These are phyloP conservation scores for Ustilago trichophora DNA, from an alignment of 1,284 basidiomycete species.

Conservation along the genomic window DNA sequence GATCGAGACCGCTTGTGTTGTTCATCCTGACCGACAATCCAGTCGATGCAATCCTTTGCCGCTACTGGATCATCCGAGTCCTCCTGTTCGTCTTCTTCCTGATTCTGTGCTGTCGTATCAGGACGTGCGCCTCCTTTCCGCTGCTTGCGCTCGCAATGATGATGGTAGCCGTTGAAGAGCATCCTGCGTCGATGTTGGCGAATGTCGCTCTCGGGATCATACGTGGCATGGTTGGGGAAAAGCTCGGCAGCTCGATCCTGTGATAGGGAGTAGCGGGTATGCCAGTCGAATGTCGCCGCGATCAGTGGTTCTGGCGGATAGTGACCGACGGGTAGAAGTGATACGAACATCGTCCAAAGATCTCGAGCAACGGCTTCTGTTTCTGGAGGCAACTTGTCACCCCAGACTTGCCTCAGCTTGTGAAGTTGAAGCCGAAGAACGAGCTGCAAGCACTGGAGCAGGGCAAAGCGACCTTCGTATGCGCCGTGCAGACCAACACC, in stretches of 20 bases:
- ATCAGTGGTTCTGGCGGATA: conserved; percentile 46
- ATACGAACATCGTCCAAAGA: conserved; percentile 56
- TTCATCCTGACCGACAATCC: conserved; percentile 31
- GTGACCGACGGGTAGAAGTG: conserved; percentile 29
- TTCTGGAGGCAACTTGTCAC: conserved; percentile 38
- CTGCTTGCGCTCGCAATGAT: conserved; percentile 18
- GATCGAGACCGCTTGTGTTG: conserved; percentile 6
- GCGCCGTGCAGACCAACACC: conserved; percentile 39
- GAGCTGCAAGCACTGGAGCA: conserved; percentile 55
- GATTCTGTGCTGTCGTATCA: not conserved
- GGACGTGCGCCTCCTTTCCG: not conserved
- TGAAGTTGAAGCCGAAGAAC: conserved; percentile 53
- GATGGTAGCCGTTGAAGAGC: conserved; percentile 31
- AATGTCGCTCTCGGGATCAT: conserved; percentile 33
- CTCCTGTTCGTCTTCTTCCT: conserved; percentile 4
- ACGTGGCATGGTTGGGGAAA: conserved; percentile 26
- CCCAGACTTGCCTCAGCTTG: conserved; percentile 34
- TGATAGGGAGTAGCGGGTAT: conserved; percentile 31
- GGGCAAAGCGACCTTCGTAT: conserved; percentile 37
- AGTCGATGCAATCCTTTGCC: conserved; percentile 33
- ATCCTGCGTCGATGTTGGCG: conserved; percentile 34
- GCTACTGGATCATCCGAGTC: conserved; percentile 28
- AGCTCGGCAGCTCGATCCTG: conserved; percentile 33
- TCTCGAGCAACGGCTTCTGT: conserved; percentile 56
- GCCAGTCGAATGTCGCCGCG: conserved; percentile 48